Evolutionary conservation across 768 basidiomycete species (phyloP).

Genomic region (Podaxis rugospora): DNA sequence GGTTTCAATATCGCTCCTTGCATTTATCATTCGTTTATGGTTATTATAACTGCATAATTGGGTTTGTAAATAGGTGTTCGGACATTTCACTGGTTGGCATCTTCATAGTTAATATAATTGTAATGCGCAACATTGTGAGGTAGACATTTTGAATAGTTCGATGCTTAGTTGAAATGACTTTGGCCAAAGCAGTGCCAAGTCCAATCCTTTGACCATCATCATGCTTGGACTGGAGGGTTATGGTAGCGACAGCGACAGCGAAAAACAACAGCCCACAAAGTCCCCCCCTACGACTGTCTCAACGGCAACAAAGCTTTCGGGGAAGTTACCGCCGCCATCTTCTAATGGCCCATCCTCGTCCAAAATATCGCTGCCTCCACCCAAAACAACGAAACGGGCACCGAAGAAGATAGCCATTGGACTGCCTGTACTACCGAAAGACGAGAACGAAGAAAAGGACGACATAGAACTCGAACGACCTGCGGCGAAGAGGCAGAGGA

Average conservation of each 20-base stretch:
- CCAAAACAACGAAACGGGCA: conserved; percentile 30
- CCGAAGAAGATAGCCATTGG: conserved; percentile 62
- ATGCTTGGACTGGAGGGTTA: conserved; percentile 81
- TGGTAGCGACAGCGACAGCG: conserved; percentile 63
- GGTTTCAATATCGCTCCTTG: conserved; percentile 16
- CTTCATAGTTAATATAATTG: background rate
- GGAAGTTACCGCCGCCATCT: conserved; percentile 19
- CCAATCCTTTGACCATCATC: conserved; percentile 2
- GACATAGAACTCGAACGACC: conserved; percentile 38
- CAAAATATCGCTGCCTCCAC: conserved; percentile 12
- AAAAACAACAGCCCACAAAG: conserved; percentile 20
- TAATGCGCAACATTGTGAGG: background rate
- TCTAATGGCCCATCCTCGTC: background rate
- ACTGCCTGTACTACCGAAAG: conserved; percentile 41
- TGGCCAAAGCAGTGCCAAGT: conserved; percentile 1
- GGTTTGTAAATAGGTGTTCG: conserved; percentile 8
- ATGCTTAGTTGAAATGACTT: background rate
- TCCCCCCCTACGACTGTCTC: background rate
- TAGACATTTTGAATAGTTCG: background rate
- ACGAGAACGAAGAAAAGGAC: conserved; percentile 32
- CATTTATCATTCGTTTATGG: conserved; percentile 23
- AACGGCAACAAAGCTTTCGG: conserved; percentile 9
- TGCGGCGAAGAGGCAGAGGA: conserved; percentile 53
- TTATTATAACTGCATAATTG: conserved; percentile 13
- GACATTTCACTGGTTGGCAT: background rate